Conservation (phyloP, 495 filamentous ascomycete species). For the Coniosporium apollinis region DNA sequence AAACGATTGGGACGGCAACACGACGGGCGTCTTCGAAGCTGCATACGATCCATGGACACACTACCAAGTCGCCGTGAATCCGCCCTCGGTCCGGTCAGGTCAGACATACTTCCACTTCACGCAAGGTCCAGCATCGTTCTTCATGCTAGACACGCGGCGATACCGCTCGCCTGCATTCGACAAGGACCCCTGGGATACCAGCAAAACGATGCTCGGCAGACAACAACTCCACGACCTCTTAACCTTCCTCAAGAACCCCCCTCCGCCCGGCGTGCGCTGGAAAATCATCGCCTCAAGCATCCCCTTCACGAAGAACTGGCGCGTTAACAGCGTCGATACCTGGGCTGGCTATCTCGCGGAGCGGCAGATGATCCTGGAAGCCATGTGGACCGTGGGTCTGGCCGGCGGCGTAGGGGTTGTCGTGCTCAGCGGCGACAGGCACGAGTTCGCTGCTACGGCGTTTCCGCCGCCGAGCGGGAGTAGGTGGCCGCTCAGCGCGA, state of each 20-base stretch:
- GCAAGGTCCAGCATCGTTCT: conserved; percentile 83
- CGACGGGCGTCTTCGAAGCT: conserved; percentile 49
- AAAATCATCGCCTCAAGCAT: conserved; percentile 79
- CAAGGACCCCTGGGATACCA: conserved; percentile 27
- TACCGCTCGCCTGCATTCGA: conserved; percentile 52
- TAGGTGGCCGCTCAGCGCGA: conserved; percentile 38
- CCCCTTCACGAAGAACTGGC: conserved; percentile 97
- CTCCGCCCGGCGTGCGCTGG: conserved; percentile 68
- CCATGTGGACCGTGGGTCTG: conserved; percentile 68
- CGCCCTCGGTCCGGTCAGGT: conserved; percentile 40
- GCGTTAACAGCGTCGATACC: conserved; percentile 62
- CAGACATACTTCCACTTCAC: conserved; percentile 75
- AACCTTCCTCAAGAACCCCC: conserved; percentile 49
- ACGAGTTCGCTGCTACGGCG: conserved; percentile 85
- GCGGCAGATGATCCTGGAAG: conserved; percentile 60
- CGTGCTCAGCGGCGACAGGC: conserved; percentile 73
- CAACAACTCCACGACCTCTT: conserved; percentile 68
- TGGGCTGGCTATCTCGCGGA: conserved; percentile 84
- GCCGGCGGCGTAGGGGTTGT: conserved; percentile 61
- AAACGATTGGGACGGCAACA: conserved; percentile 74
- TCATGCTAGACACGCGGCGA: conserved; percentile 80
- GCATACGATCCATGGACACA: conserved; percentile 75
- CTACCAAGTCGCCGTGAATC: conserved; percentile 76
- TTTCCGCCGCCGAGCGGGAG: conserved; percentile 51
- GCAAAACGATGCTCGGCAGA: conserved; percentile 74